These are phyloP conservation scores for Penicillium sclerotigenum DNA, from an alignment of 2,329 filamentous ascomycete genomes.

Conservation along the genomic window DNA sequence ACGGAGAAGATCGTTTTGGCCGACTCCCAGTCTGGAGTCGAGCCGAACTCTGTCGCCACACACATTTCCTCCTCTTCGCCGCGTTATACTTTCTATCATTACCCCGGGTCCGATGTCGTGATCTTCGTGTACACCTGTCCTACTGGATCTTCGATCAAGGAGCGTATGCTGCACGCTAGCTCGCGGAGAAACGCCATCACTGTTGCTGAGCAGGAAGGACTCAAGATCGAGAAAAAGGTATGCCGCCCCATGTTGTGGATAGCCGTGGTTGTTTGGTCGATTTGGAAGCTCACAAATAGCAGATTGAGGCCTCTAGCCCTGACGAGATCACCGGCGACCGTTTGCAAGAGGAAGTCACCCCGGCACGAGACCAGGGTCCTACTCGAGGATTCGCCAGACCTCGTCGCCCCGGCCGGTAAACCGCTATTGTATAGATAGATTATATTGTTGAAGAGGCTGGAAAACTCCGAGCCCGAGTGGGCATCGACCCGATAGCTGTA, in stretches of 20 bases:
- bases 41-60: constrained; percentile 44
- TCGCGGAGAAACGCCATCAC: constrained; percentile 54
- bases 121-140: constrained; percentile 66
- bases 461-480: not conserved
- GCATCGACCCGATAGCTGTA: not conserved
- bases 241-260: constrained; percentile 6
- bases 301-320: constrained; percentile 59
- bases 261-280: not conserved
- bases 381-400: constrained; percentile 60
- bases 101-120: constrained; percentile 47
- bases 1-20: constrained; percentile 58
- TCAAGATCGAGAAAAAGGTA: constrained; percentile 58
- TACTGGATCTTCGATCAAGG: constrained; percentile 58
- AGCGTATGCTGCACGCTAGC: constrained; percentile 64
- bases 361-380: constrained; percentile 46
- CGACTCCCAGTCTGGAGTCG: constrained; percentile 41
- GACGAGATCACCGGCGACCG: constrained; percentile 55
- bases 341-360: constrained; percentile 54
- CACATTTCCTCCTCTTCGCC: constrained; percentile 55
- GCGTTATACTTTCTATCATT: constrained; percentile 60
- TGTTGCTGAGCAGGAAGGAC: constrained; percentile 54
- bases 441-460: not conserved
- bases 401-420: constrained; percentile 57
- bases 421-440: constrained; percentile 7
- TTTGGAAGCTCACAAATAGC: constrained; percentile 22